phyloP scores from a whole-genome alignment of 1,284 basidiomycete species.

The Sanghuangporus weigelae region DNA sequence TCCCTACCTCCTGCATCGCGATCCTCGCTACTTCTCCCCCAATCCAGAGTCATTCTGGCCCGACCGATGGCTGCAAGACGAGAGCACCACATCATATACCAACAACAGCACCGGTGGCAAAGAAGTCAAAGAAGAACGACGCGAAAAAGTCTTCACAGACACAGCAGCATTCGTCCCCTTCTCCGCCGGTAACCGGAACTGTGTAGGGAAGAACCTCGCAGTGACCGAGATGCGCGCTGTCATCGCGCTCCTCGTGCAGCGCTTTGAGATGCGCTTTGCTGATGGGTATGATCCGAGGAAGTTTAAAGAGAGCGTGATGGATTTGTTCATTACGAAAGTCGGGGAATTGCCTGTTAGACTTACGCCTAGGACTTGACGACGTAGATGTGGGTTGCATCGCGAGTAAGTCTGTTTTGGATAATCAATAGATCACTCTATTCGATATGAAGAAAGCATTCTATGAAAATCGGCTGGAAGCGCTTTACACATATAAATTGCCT shows the following conservation, averaged over 20 bases:
- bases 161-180: constrained; percentile 36
- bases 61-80: constrained; percentile 34
- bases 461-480: too few species aligned
- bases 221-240: constrained; percentile 28
- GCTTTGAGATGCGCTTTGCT: constrained; percentile 23
- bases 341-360: constrained; percentile 4
- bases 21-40: constrained; percentile 35
- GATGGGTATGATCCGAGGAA: constrained; percentile 3
- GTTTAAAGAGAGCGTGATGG: background rate
- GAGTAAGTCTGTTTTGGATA: too few species aligned
- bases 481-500: too few species aligned
- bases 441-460: too few species aligned
- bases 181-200: constrained; percentile 31
- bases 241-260: constrained; percentile 26
- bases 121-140: background rate
- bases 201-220: constrained; percentile 31
- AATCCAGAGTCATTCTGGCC: constrained; percentile 36
- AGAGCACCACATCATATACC: too few species aligned
- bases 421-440: too few species aligned
- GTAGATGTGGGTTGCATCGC: too few species aligned
- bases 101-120: too few species aligned
- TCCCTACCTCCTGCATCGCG: constrained; percentile 41
- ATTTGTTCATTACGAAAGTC: constrained; percentile 7
- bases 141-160: constrained; percentile 19
- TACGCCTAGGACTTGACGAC: too few species aligned